These are phyloP conservation scores for Claviceps pazoutovae DNA, from an alignment of 2,329 filamentous ascomycete species.

Conservation along the genomic window DNA sequence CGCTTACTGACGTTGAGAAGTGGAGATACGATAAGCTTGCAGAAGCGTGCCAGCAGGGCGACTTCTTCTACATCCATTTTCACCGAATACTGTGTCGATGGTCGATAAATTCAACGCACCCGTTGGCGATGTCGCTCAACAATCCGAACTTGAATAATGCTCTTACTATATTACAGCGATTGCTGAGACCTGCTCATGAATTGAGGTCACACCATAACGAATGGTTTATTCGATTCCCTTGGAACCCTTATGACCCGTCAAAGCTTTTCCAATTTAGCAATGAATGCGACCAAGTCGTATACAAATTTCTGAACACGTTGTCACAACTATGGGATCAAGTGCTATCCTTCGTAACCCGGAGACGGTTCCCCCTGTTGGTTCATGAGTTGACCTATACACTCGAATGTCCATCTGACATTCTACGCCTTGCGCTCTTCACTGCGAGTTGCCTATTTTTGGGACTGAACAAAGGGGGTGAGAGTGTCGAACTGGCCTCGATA, in stretches of 20 bases:
- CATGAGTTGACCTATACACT: conserved; percentile 13
- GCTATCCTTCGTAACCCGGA: conserved; percentile 4
- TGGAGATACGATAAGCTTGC: conserved; percentile 39
- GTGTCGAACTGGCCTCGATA: background rate
- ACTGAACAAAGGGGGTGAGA: background rate
- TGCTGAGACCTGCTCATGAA: background rate
- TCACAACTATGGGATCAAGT: conserved; percentile 11
- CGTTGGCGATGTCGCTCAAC: conserved; percentile 7
- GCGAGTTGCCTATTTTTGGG: conserved; percentile 16
- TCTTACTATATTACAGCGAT: conserved; percentile 7
- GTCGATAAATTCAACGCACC: conserved; percentile 25
- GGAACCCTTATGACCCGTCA: background rate
- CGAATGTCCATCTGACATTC: conserved; percentile 12
- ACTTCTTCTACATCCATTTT: conserved; percentile 49
- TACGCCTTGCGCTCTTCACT: conserved; percentile 17
- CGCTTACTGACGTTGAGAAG: conserved; percentile 23
- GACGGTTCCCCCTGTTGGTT: conserved; percentile 16
- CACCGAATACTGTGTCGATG: conserved; percentile 53
- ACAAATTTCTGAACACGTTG: conserved; percentile 13
- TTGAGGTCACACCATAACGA: background rate
- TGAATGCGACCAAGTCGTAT: conserved; percentile 5
- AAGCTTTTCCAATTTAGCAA: background rate
- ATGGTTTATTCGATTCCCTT: conserved; percentile 1
- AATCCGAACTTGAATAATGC: conserved; percentile 9
- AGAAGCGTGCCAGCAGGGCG: conserved; percentile 39